Evolutionary conservation across 306 rosid species (phyloP).

Genomic region (Aeschynomene evenia): DNA sequence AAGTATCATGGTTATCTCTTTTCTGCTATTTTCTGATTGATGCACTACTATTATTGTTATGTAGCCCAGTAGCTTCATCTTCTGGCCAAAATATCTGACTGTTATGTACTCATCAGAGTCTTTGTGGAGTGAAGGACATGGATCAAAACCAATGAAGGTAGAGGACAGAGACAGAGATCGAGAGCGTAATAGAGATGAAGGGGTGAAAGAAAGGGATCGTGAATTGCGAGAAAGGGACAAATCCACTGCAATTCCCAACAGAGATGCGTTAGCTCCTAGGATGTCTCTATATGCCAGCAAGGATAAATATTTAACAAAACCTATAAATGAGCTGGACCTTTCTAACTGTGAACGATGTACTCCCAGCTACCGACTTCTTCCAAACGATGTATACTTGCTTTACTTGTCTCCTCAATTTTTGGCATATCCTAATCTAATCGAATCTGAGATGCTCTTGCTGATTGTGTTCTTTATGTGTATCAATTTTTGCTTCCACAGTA

Average conservation of each 20-base stretch:
- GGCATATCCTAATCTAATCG: conserved; percentile 18
- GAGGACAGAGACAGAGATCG: conserved; percentile 78
- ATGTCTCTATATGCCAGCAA: conserved; percentile 65
- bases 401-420: conserved; percentile 7
- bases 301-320: conserved; percentile 84
- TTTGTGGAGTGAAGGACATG: conserved; percentile 57
- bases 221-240: conserved; percentile 78
- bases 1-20: conserved; percentile 44
- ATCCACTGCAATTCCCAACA: conserved; percentile 47
- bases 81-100: conserved; percentile 22
- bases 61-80: conserved; percentile 6
- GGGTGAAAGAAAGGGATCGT: conserved; percentile 73
- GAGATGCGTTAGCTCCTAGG: conserved; percentile 70
- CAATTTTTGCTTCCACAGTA: conserved; percentile 56
- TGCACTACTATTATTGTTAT: conserved; percentile 22
- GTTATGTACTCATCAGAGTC: conserved; percentile 49
- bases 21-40: conserved; percentile 20
- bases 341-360: conserved; percentile 94
- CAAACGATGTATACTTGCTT: conserved; percentile 64
- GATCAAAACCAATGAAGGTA: conserved; percentile 59
- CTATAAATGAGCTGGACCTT: conserved; percentile 94
- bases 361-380: conserved; percentile 94
- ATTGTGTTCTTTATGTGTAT: conserved; percentile 15
- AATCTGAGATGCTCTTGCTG: conserved; percentile 20
- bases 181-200: conserved; percentile 69